Percentiles rank a stretch among this genome's conserved stretches.
phyloP scores from a whole-genome alignment of 208 protist species.

The Wallacemonas sp. region DNA sequence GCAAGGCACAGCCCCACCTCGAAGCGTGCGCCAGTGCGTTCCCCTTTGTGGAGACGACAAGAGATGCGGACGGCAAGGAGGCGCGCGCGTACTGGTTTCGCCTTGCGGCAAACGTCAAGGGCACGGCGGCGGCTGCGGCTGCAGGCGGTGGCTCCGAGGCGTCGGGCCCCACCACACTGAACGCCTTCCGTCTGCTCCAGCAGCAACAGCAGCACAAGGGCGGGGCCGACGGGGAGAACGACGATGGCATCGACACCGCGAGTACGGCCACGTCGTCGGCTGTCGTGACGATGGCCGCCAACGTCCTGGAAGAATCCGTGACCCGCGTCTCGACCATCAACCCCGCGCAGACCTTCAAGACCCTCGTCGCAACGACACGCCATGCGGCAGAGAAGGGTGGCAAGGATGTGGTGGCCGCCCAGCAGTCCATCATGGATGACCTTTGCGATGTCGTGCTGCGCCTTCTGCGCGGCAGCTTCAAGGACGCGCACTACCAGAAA shows the following conservation, averaged over 20 bases:
- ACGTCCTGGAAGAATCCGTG: slow-evolving; percentile 2
- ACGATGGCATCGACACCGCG: not conserved
- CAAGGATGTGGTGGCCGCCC: slow-evolving; percentile 15
- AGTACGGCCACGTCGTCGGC: slow-evolving; percentile 15
- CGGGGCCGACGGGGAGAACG: not conserved
- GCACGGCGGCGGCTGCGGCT: not conserved
- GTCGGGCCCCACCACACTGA: slow-evolving; percentile 21
- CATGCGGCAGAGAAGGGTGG: not conserved
- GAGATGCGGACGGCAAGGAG: slow-evolving; percentile 10
- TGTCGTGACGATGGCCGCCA: not conserved
- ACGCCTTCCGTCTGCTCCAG: slow-evolving; percentile 4
- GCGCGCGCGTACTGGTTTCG: slow-evolving; percentile 24
- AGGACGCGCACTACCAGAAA: slow-evolving; percentile 67
- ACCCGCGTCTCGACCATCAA: slow-evolving; percentile 43
- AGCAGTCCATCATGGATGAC: slow-evolving; percentile 57
- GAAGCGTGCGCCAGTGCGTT: slow-evolving; percentile 44
- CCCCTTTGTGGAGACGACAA: slow-evolving; percentile 31
- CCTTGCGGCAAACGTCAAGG: slow-evolving; percentile 9
- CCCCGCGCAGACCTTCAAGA: slow-evolving; percentile 50
- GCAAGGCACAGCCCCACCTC: slow-evolving; percentile 20
- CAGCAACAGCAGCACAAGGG: not conserved
- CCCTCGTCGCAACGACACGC: slow-evolving; percentile 15
- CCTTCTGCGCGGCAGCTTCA: slow-evolving; percentile 64
- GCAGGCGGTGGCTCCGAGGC: not conserved
- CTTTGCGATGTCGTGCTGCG: slow-evolving; percentile 58